A percentile compares a stretch with the other conserved stretches of the same genome.
These are phyloP conservation scores for Pseudocercospora vitis DNA, from an alignment of 2,329 filamentous ascomycete species.

Conservation along the genomic window DNA sequence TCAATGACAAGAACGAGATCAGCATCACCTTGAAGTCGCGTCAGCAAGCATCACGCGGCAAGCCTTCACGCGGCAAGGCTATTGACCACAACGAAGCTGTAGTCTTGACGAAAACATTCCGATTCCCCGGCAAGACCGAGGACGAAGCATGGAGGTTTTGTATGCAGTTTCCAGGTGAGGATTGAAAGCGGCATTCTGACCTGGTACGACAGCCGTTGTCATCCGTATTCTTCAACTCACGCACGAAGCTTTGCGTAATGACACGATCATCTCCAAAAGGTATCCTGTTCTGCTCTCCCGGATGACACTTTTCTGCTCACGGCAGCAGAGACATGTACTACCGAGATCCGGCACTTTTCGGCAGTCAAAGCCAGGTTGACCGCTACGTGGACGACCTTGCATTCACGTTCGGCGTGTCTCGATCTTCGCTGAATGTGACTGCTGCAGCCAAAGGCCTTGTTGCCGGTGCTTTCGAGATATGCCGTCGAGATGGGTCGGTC, in stretches of 20 bases:
- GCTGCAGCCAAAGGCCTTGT: conserved; percentile 73
- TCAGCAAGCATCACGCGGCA: not conserved
- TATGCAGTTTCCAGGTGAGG: conserved; percentile 30
- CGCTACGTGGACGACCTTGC: conserved; percentile 72
- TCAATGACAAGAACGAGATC: conserved; percentile 47
- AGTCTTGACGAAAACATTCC: conserved; percentile 33
- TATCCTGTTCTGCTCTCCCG: conserved; percentile 28
- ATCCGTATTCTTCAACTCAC: conserved; percentile 58
- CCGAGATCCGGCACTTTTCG: conserved; percentile 70
- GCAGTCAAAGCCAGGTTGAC: conserved; percentile 67
- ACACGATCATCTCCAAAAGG: conserved; percentile 58
- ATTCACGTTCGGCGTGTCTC: conserved; percentile 63
- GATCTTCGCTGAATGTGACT: conserved; percentile 68
- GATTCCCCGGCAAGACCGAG: conserved; percentile 56
- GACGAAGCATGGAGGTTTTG: conserved; percentile 61
- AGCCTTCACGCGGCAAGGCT: no score
- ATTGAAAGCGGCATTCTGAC: conserved; percentile 8
- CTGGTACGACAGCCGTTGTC: conserved; percentile 48
- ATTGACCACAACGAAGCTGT: not conserved
- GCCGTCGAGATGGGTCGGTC: conserved; percentile 47
- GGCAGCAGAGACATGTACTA: conserved; percentile 72
- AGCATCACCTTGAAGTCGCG: conserved; percentile 50
- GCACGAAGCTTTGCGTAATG: conserved; percentile 51
- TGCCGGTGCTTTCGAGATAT: conserved; percentile 57
- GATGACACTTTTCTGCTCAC: conserved; percentile 16